Percentiles rank a stretch among this genome's conserved stretches.
These are phyloP conservation scores for Zoysia pacifica DNA, from an alignment of 176 grass and related monocot species.

Conservation along the genomic window DNA sequence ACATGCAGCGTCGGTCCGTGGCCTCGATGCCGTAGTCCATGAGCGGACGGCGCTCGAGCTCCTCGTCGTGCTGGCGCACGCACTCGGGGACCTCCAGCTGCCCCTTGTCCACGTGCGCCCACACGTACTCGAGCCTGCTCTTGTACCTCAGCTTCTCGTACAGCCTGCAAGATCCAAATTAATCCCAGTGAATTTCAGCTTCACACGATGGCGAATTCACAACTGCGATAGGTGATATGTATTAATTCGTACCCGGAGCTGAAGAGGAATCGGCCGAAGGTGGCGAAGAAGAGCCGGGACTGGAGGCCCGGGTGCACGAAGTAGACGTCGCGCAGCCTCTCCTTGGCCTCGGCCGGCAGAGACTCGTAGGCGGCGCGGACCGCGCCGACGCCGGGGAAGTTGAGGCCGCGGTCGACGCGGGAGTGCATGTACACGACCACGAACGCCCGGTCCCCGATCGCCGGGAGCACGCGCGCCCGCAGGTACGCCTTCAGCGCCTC, in stretches of 20 bases:
- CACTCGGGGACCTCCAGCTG: conserved; percentile 71
- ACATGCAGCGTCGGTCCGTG: conserved; percentile 43
- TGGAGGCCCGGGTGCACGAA: conserved; percentile 90
- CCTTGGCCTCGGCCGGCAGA: conserved; percentile 43
- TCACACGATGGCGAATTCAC: neutral
- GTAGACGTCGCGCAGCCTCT: conserved; percentile 65
- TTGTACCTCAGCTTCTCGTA: conserved; percentile 78
- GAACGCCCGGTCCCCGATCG: conserved; percentile 53
- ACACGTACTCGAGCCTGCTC: conserved; percentile 75
- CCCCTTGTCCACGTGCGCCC: conserved; percentile 60
- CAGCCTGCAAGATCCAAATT: conserved; percentile 43
- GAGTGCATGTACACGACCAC: conserved; percentile 83
- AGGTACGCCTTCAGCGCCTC: conserved; percentile 52
- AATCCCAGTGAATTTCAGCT: neutral
- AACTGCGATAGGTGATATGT: neutral
- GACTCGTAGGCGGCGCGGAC: conserved; percentile 67
- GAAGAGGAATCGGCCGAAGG: conserved; percentile 79
- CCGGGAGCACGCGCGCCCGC: conserved; percentile 49
- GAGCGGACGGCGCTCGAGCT: conserved; percentile 83
- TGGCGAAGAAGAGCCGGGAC: conserved; percentile 89
- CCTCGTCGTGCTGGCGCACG: conserved; percentile 66
- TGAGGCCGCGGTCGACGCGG: conserved; percentile 53
- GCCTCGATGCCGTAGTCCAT: conserved; percentile 78
- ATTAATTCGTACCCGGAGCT: conserved; percentile 48
- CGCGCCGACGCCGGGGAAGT: conserved; percentile 72